These are phyloP conservation scores for Ilex aquifolium DNA, from an alignment of 257 asterid genomes.

Conservation along the genomic window DNA sequence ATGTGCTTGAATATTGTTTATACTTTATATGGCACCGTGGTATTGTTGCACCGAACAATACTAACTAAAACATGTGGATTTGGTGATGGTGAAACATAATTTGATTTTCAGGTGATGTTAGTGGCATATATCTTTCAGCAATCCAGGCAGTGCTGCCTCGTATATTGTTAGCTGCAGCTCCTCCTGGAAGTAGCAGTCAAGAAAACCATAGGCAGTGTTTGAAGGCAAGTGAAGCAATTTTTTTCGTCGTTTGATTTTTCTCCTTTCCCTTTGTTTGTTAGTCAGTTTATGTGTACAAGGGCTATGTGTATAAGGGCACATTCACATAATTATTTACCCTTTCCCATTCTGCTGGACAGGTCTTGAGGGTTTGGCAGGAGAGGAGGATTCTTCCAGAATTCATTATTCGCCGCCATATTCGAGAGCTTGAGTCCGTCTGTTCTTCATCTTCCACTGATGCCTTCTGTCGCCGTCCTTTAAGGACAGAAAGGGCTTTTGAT, in stretches of 20 bases:
- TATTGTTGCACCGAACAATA: not conserved
- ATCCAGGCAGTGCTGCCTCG: conserved; percentile 75
- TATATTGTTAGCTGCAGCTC: conserved; percentile 80
- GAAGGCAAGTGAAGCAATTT: conserved; percentile 48
- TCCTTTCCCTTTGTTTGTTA: conserved; percentile 7
- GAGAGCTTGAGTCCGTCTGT: conserved; percentile 75
- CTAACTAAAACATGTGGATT: no score
- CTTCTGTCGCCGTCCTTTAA: conserved; percentile 51
- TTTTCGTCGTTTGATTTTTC: conserved; percentile 7
- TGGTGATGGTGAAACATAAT: conserved; percentile 12
- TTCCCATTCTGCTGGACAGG: conserved; percentile 40
- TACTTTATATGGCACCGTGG: not conserved
- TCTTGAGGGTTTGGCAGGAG: conserved; percentile 91
- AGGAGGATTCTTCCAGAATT: conserved; percentile 80
- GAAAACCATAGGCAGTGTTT: conserved; percentile 88
- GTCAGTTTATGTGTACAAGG: not conserved
- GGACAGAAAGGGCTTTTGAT: conserved; percentile 82
- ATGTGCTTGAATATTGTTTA: not conserved
- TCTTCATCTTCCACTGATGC: conserved; percentile 51
- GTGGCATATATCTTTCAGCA: conserved; percentile 72
- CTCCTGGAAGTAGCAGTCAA: conserved; percentile 65
- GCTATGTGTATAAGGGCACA: not conserved
- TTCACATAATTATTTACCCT: conserved; percentile 1
- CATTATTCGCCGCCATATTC: conserved; percentile 66
- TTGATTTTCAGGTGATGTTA: conserved; percentile 56